Conservation (phyloP, 495 filamentous ascomycete species). For the Daldinia childiae region DNA sequence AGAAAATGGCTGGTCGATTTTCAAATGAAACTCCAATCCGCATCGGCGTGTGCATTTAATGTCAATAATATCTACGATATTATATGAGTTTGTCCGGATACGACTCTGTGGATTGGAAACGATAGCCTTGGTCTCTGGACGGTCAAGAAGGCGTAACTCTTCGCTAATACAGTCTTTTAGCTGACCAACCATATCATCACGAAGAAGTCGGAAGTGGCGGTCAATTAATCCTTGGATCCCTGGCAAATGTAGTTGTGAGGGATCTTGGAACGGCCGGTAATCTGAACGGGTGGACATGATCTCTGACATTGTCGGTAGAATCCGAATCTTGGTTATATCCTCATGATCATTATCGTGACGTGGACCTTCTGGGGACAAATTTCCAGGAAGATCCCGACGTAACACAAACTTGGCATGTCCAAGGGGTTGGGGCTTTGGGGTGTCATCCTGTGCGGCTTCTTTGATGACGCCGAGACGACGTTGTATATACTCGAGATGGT, state of each 20-base stretch:
- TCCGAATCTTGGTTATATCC: slow-evolving; percentile 65
- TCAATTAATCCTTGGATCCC: background rate
- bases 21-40: background rate
- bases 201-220: background rate
- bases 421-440: background rate
- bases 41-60: background rate
- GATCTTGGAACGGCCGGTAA: background rate
- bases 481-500: background rate
- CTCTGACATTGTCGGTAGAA: slow-evolving; percentile 71
- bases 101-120: background rate
- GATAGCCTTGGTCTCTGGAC: background rate
- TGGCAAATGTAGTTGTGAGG: background rate
- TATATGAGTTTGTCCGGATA: background rate
- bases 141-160: background rate
- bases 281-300: slow-evolving; percentile 54
- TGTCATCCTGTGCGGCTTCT: background rate
- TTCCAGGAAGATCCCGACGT: background rate
- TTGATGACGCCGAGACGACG: background rate
- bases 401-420: background rate
- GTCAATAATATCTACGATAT: background rate
- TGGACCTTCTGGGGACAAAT: slow-evolving; percentile 54
- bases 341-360: slow-evolving; percentile 75
- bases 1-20: background rate
- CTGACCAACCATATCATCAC: background rate
- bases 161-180: background rate